Evolutionary conservation across 2,329 filamentous ascomycete species (phyloP).

Genomic region (Tympanopsis confertula): DNA sequence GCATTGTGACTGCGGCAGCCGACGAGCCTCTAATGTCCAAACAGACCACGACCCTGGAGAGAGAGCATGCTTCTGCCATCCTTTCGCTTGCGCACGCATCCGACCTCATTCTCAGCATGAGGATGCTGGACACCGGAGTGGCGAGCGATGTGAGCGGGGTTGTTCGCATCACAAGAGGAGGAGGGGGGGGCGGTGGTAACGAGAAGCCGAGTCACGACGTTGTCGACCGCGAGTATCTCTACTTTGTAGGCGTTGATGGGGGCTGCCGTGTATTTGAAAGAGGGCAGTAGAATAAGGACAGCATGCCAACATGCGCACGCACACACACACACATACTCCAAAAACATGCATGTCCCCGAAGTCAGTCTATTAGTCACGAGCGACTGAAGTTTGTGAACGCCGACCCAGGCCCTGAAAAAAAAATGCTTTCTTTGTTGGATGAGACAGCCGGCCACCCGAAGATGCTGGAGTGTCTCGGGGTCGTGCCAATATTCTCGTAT

Average conservation of each 20-base stretch:
- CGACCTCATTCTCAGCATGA: slow-evolving; percentile 56
- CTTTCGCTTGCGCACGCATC: slow-evolving; percentile 67
- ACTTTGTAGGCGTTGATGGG: slow-evolving; percentile 70
- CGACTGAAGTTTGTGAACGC: too few species aligned
- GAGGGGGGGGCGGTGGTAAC: slow-evolving; percentile 11
- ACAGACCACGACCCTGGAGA: slow-evolving; percentile 55
- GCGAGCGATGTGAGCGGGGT: slow-evolving; percentile 87
- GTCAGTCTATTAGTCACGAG: too few species aligned
- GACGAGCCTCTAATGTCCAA: slow-evolving; percentile 59
- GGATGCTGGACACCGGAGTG: slow-evolving; percentile 75
- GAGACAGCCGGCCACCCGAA: too few species aligned
- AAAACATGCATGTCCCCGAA: too few species aligned
- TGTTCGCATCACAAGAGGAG: slow-evolving; percentile 58
- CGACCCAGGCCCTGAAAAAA: too few species aligned
- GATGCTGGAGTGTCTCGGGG: too few species aligned
- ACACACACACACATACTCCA: too few species aligned
- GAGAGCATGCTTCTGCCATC: slow-evolving; percentile 58
- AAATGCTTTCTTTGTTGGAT: too few species aligned
- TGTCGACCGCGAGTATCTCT: slow-evolving; percentile 64
- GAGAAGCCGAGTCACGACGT: slow-evolving; percentile 17
- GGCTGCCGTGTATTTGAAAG: slow-evolving; percentile 74
- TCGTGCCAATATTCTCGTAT: too few species aligned
- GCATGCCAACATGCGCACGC: too few species aligned
- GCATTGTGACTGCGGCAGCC: slow-evolving; percentile 58
- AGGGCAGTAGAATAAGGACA: too few species aligned